Evolutionary conservation across 257 asterid genomes (phyloP).

Genomic region (Rhazya stricta): DNA sequence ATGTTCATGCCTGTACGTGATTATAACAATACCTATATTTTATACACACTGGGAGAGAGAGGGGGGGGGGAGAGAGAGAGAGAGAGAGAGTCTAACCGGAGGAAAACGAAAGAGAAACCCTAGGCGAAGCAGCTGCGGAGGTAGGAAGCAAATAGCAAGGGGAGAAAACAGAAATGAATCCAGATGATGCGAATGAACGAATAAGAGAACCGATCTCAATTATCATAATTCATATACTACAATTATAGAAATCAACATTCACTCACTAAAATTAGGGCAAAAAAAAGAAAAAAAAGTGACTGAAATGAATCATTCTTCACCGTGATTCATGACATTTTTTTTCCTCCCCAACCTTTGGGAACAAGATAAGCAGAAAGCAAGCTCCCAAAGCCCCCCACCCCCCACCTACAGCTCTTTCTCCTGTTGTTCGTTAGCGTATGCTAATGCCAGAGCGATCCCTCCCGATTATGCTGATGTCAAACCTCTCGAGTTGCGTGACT

Average conservation of each 20-base stretch:
- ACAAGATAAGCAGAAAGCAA: slow-evolving; percentile 7
- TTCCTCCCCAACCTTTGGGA: slow-evolving; percentile 14
- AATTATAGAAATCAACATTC: background rate
- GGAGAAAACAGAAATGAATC: slow-evolving; percentile 16
- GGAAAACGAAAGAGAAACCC: slow-evolving; percentile 29
- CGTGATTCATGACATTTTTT: slow-evolving; percentile 7
- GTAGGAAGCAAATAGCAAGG: background rate
- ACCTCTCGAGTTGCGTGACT: background rate
- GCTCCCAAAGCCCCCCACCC: background rate
- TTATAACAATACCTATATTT: background rate
- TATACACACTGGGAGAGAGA: too few relatives aligned
- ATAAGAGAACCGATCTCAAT: background rate
- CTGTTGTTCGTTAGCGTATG: background rate
- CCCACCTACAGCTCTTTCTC: background rate
- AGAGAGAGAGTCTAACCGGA: slow-evolving; percentile 29
- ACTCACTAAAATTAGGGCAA: background rate
- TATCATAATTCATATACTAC: background rate
- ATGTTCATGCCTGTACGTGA: background rate
- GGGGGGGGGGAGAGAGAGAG: too few relatives aligned
- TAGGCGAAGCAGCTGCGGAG: slow-evolving; percentile 13
- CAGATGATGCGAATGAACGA: slow-evolving; percentile 9
- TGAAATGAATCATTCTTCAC: background rate
- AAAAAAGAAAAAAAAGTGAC: background rate
- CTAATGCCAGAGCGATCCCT: background rate
- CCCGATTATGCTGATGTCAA: background rate